A percentile compares a stretch with the other conserved stretches of the same genome.
Evolutionary conservation across 352 stramenopile genomes (phyloP).

Genomic region (Pythium aphanidermatum): DNA sequence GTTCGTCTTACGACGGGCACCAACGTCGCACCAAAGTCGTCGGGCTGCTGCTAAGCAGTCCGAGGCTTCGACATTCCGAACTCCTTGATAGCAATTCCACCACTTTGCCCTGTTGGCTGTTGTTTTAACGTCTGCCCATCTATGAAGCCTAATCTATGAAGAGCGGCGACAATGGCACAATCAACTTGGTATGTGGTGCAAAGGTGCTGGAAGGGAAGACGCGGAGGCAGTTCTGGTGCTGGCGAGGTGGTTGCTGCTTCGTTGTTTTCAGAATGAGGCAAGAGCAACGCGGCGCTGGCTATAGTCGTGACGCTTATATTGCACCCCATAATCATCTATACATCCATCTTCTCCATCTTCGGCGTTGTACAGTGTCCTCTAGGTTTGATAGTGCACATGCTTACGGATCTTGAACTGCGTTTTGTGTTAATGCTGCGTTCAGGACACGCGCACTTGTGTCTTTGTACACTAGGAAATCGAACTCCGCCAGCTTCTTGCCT

Average conservation of each 20-base stretch:
- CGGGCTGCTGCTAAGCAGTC: conserved; percentile 75
- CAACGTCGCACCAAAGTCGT: conserved; percentile 60
- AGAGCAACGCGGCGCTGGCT: too few species aligned
- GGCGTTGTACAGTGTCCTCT: background rate
- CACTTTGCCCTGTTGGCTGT: too few species aligned
- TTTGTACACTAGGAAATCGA: conserved; percentile 74
- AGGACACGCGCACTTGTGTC: conserved; percentile 16
- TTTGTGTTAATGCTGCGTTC: background rate
- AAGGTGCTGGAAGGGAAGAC: too few species aligned
- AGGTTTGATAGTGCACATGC: background rate
- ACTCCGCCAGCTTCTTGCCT: conserved; percentile 56
- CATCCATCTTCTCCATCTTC: too few species aligned
- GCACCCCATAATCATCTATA: conserved; percentile 18
- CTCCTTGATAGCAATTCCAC: background rate
- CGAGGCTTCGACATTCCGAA: conserved; percentile 10
- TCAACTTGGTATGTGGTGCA: too few species aligned
- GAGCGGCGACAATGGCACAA: too few species aligned
- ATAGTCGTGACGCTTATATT: conserved; percentile 26
- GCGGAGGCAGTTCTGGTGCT: conserved; percentile 20
- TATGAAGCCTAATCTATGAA: too few species aligned
- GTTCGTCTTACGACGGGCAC: conserved; percentile 58
- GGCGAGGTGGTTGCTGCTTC: background rate
- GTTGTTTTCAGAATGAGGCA: too few species aligned
- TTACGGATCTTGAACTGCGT: background rate
- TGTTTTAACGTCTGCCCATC: too few species aligned